Evolutionary conservation across 2,329 filamentous ascomycete genomes (phyloP), one percentile per base, ranked within the genome.

Genomic region (Kalaharituber pfeilii): DNA sequence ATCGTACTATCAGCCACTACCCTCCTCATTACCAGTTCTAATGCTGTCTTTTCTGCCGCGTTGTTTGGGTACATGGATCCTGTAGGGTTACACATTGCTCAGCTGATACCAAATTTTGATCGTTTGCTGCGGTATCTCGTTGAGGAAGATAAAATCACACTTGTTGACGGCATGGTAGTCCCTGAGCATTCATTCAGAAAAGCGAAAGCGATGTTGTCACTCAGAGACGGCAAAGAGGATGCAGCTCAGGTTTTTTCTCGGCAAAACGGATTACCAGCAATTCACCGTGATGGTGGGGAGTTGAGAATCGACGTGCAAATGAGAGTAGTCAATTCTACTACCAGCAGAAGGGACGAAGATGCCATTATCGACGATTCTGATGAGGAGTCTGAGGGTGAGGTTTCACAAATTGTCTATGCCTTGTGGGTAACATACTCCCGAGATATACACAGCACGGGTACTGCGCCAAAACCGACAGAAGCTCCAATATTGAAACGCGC

Each of bases 401-500:
- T 66, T 6, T 64, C 71, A 7, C 87, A 95, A 66, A 77, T 94
- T 58, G 87, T 96, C 0, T 96, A 88, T 70, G 91, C 91, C 9
- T 71, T 98, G 27, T 98, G 91, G 91, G 83, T 98, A 61, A 96
- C 89, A 1, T 98, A 96, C 67, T 96, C 89, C 18, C 78, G 88
- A 58, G 86, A 95, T 64, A 74, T 96, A 11, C 91, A 98, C 67
- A 83, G 85, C 15, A 76, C 80, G 33, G 79, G 79, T 57, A 13
- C 3, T 13, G 72, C 76, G 52, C 72, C 74, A 52, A 69, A 69
- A 49, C 75, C 77, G n/a, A 72, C 76, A 20, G 72, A 80, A n/a
- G 80, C 81, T 24, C 77, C 80, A 4, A 66, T 79, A 20, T 68
- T 79, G 15, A 80, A 82, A 39, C 79, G 80, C 27, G 72, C 77